These are phyloP conservation scores for Dryas octopetala DNA, from an alignment of 306 rosid genomes.

Conservation along the genomic window DNA sequence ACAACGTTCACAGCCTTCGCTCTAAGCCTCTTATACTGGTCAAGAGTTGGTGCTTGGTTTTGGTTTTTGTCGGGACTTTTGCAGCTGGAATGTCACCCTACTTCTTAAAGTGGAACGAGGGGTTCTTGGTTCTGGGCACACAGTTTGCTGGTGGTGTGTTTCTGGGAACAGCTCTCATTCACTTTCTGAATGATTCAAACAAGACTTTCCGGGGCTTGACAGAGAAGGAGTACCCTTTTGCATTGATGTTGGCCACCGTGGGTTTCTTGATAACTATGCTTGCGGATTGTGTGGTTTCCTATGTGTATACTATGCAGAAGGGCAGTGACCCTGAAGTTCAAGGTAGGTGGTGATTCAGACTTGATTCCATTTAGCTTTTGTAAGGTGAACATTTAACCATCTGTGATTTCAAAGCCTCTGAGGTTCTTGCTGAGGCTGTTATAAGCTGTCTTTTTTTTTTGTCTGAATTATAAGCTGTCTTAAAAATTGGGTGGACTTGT, in stretches of 20 bases:
- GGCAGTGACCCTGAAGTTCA: slow-evolving; percentile 38
- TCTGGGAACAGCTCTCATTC: slow-evolving; percentile 79
- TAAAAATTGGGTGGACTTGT: too few species aligned
- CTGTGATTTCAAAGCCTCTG: too few species aligned
- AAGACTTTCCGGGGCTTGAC: slow-evolving; percentile 61
- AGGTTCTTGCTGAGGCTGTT: too few species aligned
- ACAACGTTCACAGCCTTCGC: slow-evolving; percentile 29
- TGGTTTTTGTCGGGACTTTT: slow-evolving; percentile 61
- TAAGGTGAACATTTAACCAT: too few species aligned
- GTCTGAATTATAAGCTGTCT: too few species aligned
- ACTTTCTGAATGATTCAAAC: slow-evolving; percentile 69
- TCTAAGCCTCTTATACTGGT: slow-evolving; percentile 46
- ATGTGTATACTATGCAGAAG: slow-evolving; percentile 38
- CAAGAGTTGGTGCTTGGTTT: slow-evolving; percentile 55
- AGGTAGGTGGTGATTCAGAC: slow-evolving; percentile 10
- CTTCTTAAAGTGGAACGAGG: slow-evolving; percentile 66
- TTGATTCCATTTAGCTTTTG: too few species aligned
- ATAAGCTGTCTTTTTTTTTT: too few species aligned
- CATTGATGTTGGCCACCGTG: slow-evolving; percentile 62
- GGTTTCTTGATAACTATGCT: slow-evolving; percentile 67
- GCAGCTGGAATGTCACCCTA: slow-evolving; percentile 61
- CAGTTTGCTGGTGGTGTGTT: slow-evolving; percentile 82
- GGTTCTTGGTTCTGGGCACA: slow-evolving; percentile 64
- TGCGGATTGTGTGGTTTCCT: slow-evolving; percentile 56
- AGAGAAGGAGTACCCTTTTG: slow-evolving; percentile 53